phyloP scores from a whole-genome alignment of 148 eudicot genomes.

The Nepenthes gracilis region DNA sequence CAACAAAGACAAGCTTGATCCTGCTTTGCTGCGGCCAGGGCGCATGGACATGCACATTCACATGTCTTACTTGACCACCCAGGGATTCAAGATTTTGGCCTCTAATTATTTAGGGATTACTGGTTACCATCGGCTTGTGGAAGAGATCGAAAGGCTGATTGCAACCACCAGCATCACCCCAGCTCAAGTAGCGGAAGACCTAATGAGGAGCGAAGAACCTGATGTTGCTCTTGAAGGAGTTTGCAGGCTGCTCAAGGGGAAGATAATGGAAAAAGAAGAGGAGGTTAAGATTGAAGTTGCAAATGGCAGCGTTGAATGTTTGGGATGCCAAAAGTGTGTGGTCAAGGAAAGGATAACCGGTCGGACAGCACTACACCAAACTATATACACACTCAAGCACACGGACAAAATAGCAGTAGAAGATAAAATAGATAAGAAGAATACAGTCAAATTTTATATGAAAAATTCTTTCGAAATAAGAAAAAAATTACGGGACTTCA shows the following conservation, averaged over 20 bases:
- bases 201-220: conserved; percentile 5
- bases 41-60: conserved; percentile 17
- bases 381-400: no score
- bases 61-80: conserved; percentile 10
- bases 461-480: no score
- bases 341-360: no score
- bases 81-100: conserved; percentile 8
- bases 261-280: conserved; percentile 9
- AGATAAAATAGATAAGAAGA: no score
- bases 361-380: no score
- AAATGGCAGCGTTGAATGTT: not conserved
- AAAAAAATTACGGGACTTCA: no score
- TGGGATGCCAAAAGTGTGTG: not conserved
- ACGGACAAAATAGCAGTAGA: no score
- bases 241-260: not conserved
- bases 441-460: no score
- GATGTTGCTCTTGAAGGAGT: not conserved
- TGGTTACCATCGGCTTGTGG: not conserved
- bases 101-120: conserved; percentile 7
- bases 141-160: conserved; percentile 1
- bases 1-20: conserved; percentile 10
- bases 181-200: conserved; percentile 4
- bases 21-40: conserved; percentile 9
- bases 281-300: not conserved
- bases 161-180: not conserved